phyloP scores from a whole-genome alignment of 345 rosid species.

The Brassica incana region DNA sequence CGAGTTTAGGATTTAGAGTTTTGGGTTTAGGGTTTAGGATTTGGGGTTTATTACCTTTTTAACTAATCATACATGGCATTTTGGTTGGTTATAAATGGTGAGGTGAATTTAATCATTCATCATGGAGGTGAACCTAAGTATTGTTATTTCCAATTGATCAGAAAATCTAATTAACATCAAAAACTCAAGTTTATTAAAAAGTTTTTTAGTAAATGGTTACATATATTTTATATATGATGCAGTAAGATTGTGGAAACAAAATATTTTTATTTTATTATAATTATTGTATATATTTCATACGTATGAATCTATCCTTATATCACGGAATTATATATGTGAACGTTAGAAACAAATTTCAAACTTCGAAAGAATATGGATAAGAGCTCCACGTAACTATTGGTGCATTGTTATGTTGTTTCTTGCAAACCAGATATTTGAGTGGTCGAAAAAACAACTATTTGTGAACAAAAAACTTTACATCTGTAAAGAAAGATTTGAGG shows the following conservation, averaged over 20 bases:
- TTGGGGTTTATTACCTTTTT: too few species aligned
- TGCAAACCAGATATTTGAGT: slow-evolving; percentile 6
- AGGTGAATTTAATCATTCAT: too few species aligned
- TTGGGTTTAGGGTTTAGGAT: too few species aligned
- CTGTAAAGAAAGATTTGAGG: slow-evolving; percentile 37
- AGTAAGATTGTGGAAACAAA: neutral
- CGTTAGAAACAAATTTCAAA: neutral
- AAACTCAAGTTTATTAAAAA: neutral
- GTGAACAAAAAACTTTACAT: slow-evolving; percentile 12
- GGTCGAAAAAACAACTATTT: slow-evolving; percentile 11
- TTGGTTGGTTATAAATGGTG: too few species aligned
- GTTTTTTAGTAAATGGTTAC: neutral
- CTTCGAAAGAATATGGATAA: slow-evolving; percentile 27
- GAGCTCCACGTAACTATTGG: slow-evolving; percentile 21
- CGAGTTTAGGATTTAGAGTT: too few species aligned
- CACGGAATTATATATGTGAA: slow-evolving; percentile 27
- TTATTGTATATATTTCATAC: neutral
- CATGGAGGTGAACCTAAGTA: too few species aligned
- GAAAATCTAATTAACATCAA: neutral
- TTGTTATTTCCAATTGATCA: neutral
- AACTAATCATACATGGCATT: too few species aligned
- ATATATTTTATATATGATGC: neutral
- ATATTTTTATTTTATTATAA: too few species aligned
- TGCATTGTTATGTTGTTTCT: slow-evolving; percentile 7
- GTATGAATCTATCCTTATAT: neutral